Base-by-base conservation (phyloP, 257 asterid species). In the Perilla frutescens region DNA sequence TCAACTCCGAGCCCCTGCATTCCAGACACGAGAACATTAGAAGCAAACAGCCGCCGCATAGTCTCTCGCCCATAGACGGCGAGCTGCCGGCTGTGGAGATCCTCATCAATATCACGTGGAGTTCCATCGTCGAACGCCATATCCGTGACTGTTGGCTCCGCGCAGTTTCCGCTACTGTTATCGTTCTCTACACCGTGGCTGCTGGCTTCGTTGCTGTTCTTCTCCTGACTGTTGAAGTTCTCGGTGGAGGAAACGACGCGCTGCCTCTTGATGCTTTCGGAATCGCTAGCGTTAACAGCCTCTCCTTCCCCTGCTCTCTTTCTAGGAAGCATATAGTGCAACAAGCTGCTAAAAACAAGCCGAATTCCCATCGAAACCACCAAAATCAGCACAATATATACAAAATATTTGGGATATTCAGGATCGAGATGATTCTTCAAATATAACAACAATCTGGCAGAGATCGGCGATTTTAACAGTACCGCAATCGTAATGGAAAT, bases 11-110 rank as follows among this genome's bases (percentile, higher is more conserved):
- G 97, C 8, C 98, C 98, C 80, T 89, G 95, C 88, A 93, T 76
- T 64, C 98, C 98, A 3, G 98, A 93, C 73, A 93, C 82, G 37
- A 93, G 92, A 72, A 93, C 87, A 60, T 87, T 90, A 0, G 98
- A 90, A 7, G 95, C 96, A 79, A 93, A 93, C n/a, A 93, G 88
- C 62, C 96, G 80, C 29, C 96, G 79, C 98, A 93, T 93, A 2
- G 98, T 90, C 86, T 93, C 98, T 32, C 98, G 90, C 47, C 98
- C 98, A 66, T 93, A 93, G 47, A 93, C 98, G 0, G 98, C 98
- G 4, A 93, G 93, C 87, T 93, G 98, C 61, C 98, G 69, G 84
- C 99, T 95, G 80, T 95, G 99, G 72, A 94, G 96, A 88, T 91
- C 98, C 84, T 94, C 99, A 70, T 94, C 98, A 15, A 94, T 91